Evolutionary conservation across 2,329 filamentous ascomycete genomes (phyloP).

Genomic region (Fusarium gaditjirri): DNA sequence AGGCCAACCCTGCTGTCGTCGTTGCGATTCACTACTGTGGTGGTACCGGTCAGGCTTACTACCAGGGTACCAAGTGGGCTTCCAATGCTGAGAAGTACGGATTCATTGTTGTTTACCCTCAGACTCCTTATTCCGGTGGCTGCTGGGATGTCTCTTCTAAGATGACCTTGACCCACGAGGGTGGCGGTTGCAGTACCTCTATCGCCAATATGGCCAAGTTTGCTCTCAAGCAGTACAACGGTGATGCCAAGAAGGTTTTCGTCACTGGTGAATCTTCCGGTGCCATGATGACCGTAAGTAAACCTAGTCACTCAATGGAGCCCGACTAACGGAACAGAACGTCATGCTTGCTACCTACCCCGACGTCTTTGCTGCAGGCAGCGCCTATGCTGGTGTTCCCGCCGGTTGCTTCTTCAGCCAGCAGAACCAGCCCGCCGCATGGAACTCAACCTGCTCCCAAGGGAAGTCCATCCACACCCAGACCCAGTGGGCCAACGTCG

Average conservation of each 20-base stretch:
- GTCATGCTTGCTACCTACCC: constrained; percentile 17
- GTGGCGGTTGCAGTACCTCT: constrained; percentile 9
- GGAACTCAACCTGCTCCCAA: constrained; percentile 18
- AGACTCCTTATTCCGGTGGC: constrained; percentile 16
- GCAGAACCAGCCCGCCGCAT: constrained; percentile 1
- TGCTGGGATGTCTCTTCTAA: constrained; percentile 22
- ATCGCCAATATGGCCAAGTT: constrained; percentile 23
- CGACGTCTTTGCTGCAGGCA: constrained; percentile 6
- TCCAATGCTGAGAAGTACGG: constrained; percentile 22
- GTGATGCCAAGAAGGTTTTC: constrained; percentile 14
- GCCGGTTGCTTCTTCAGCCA: constrained; percentile 14
- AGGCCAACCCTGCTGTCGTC: constrained; percentile 18
- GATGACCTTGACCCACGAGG: constrained; percentile 14
- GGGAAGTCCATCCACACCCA: constrained; percentile 1
- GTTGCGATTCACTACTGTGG: constrained; percentile 15
- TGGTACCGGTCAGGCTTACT: constrained; percentile 1
- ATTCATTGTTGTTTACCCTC: constrained; percentile 14
- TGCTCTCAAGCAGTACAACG: constrained; percentile 6
- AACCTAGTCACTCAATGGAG: neutral
- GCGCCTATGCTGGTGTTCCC: constrained; percentile 13
- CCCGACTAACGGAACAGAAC: neutral
- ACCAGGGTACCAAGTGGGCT: constrained; percentile 11
- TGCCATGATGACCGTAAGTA: constrained; percentile 20
- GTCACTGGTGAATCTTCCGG: constrained; percentile 22
- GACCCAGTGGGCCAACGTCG: constrained; percentile 12